Base-by-base conservation (phyloP, 2,329 filamentous ascomycete species). In the Pestalotiopsis sp. region DNA sequence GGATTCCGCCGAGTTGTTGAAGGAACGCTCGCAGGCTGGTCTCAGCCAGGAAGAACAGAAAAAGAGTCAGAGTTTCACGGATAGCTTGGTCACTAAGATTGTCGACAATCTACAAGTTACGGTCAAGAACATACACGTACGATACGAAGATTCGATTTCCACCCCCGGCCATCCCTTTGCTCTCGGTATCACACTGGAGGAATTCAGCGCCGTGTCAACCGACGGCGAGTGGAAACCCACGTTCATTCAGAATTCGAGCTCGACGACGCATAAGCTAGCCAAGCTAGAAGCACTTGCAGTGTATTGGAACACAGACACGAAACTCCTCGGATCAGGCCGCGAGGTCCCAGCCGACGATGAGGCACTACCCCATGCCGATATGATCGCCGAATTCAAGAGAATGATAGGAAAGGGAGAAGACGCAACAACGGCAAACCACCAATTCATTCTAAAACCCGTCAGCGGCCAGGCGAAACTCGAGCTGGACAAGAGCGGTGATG, bases 21-120 rank as follows among this genome's bases (percentile, higher is more conserved):
- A 97, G 80, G 95, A 98, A 78, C 89, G 93, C 66, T 97, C 92
- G 70, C 91, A 92, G n/a, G 95, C 97, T 79, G 95, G 95, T 60
- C 91, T 98, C 86, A 97, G 93, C 77, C 90, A 91, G 73, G 96
- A 99, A 79, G 96, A 99, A 79, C 93, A 98, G 80, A 92, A 97
- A 81, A 97, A 97, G 83, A 98, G 93, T 79, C 95, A 99, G 84
- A 98, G 94, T 80, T 99, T 99, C 77, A 98, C 95, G 4, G 92
- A 97, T 75, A 98, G 95, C 79, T 82, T 99, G 73, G 91, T 95
- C 62, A 97, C 95, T 49, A 97, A 97, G 75, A 97, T 99, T 77
- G 94, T 98, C 77, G 96, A 99, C 85, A 99, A 99, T 77, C 86
- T 99, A 56, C 96, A 99, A 80, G 93, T 99, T 75, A 96, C 93